Conservation (phyloP, 345 rosid genomes). For the Murraya paniculata region DNA sequence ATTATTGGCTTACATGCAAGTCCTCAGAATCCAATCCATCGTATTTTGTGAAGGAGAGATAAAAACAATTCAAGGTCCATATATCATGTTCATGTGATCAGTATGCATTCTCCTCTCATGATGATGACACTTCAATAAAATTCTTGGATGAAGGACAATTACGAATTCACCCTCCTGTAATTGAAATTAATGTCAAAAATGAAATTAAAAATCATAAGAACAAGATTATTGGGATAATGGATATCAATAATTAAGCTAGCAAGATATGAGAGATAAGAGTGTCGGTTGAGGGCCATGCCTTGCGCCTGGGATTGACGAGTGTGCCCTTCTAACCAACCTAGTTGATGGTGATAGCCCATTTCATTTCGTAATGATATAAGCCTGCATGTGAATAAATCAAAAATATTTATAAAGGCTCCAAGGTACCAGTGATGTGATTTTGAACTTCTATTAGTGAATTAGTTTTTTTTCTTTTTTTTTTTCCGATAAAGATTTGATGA, state of each 20-base stretch:
- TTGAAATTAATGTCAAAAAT: neutral
- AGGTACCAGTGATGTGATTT: neutral
- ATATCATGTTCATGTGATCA: neutral
- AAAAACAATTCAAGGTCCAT: neutral
- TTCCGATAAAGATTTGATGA: neutral
- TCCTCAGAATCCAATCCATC: neutral
- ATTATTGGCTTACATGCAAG: neutral
- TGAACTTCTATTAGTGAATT: neutral
- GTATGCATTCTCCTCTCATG: neutral
- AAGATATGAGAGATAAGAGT: conserved; percentile 15
- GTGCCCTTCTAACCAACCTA: conserved; percentile 13
- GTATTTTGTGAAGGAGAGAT: neutral
- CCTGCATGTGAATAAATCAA: neutral
- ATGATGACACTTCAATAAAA: conserved; percentile 15
- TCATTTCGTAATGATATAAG: neutral
- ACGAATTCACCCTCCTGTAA: conserved; percentile 9
- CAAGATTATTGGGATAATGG: too few relatives aligned
- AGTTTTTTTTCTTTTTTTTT: too few relatives aligned
- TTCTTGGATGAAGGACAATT: conserved; percentile 17
- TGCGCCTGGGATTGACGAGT: conserved; percentile 25
- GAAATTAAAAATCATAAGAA: neutral
- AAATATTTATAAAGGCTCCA: neutral
- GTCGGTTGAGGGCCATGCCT: conserved; percentile 23
- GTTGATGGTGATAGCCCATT: neutral
- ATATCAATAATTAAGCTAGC: neutral